Conservation (phyloP, 352 stramenopile species). For the Phytophthora rubi region DNA sequence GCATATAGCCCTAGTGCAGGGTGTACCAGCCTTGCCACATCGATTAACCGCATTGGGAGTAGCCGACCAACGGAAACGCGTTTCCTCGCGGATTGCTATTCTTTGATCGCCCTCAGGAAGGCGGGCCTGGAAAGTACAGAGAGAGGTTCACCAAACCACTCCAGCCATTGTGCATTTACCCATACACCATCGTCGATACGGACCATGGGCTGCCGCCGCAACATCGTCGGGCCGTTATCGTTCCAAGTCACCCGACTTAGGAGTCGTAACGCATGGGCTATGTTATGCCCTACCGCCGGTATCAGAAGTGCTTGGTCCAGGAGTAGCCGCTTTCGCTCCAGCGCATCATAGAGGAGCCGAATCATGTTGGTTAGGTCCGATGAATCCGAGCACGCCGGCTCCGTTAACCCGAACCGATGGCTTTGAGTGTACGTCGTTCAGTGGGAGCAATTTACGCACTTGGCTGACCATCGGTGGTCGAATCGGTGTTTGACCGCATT, state of each 20-base stretch:
- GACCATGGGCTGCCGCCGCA: background rate
- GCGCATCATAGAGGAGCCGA: background rate
- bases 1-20: background rate
- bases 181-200: background rate
- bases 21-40: background rate
- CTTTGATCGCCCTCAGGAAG: background rate
- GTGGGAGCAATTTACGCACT: background rate
- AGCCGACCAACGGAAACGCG: background rate
- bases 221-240: background rate
- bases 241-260: background rate
- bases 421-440: background rate
- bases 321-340: background rate
- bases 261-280: background rate
- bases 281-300: background rate
- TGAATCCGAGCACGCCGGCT: background rate
- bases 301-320: background rate
- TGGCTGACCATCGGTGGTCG: background rate
- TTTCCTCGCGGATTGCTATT: conserved; percentile 1
- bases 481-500: conserved; percentile 3
- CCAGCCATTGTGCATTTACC: conserved; percentile 4
- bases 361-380: background rate
- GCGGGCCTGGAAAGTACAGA: background rate
- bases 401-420: conserved; percentile 1
- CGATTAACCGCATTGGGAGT: background rate
- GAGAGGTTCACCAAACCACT: conserved; percentile 1